Evolutionary conservation across 257 asterid genomes (phyloP).

Genomic region (Verbena officinalis): DNA sequence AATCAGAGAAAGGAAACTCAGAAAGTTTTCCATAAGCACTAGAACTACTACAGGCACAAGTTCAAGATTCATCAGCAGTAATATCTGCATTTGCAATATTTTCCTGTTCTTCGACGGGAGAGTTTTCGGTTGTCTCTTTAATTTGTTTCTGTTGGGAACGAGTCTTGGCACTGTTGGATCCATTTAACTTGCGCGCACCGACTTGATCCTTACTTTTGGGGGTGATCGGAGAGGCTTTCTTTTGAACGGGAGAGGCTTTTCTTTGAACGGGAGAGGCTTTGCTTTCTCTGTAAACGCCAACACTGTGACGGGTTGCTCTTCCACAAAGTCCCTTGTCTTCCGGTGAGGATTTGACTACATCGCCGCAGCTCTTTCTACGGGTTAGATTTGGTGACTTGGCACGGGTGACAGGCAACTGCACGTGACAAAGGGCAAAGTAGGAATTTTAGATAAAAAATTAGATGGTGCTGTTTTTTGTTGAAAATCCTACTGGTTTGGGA

Average conservation of each 20-base stretch:
- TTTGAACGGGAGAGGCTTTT: slow-evolving; percentile 43
- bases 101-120: slow-evolving; percentile 33
- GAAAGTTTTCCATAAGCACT: slow-evolving; percentile 30
- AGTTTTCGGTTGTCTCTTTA: slow-evolving; percentile 40
- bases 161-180: slow-evolving; percentile 34
- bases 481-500: no score
- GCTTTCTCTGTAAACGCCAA: slow-evolving; percentile 54
- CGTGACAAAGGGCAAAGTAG: slow-evolving; percentile 4
- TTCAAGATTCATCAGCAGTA: slow-evolving; percentile 47
- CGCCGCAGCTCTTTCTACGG: slow-evolving; percentile 86
- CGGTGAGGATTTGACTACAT: slow-evolving; percentile 51
- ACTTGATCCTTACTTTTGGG: slow-evolving; percentile 54
- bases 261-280: slow-evolving; percentile 37
- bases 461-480: no score
- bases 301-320: slow-evolving; percentile 62
- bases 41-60: slow-evolving; percentile 29
- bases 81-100: slow-evolving; percentile 25
- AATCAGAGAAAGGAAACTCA: slow-evolving; percentile 32
- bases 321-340: slow-evolving; percentile 53
- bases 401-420: slow-evolving; percentile 93
- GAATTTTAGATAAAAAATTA: no score
- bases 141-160: slow-evolving; percentile 30
- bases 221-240: slow-evolving; percentile 47
- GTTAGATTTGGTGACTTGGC: slow-evolving; percentile 87
- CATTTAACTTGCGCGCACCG: slow-evolving; percentile 45